phyloP scores from a whole-genome alignment of 2,329 filamentous ascomycete genomes.

The Colletotrichum navitas region DNA sequence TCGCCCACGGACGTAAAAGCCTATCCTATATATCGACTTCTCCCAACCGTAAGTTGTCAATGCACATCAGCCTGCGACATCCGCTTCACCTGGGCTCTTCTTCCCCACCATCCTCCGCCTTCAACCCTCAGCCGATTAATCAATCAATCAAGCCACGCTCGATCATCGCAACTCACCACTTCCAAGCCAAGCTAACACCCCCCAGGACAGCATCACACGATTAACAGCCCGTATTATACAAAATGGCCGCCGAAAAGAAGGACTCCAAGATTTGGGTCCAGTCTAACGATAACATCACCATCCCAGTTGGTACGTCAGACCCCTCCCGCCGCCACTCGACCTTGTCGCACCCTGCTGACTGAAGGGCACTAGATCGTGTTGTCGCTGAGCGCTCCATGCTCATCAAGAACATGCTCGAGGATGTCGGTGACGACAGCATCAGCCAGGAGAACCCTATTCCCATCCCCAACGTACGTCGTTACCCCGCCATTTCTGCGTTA shows the following conservation, averaged over 20 bases:
- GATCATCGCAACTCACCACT: not conserved
- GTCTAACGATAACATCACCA: slow-evolving; percentile 64
- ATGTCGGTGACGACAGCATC: slow-evolving; percentile 77
- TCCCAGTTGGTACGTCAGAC: slow-evolving; percentile 55
- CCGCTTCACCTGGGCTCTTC: not conserved
- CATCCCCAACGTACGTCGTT: slow-evolving; percentile 78
- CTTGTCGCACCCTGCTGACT: slow-evolving; percentile 15
- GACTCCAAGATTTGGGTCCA: slow-evolving; percentile 61
- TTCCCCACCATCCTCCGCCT: slow-evolving; percentile 13
- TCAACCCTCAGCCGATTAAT: not conserved
- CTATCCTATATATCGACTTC: not conserved
- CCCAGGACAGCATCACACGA: not conserved
- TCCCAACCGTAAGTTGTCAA: not conserved
- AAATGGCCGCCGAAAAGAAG: slow-evolving; percentile 53
- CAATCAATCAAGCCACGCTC: slow-evolving; percentile 10
- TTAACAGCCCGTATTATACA: slow-evolving; percentile 40
- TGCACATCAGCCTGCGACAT: not conserved
- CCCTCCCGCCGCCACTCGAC: not conserved
- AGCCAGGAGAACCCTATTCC: slow-evolving; percentile 78
- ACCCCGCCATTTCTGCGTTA: slow-evolving; percentile 28
- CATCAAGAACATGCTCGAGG: slow-evolving; percentile 98
- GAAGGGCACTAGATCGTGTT: slow-evolving; percentile 72
- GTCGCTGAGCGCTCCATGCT: slow-evolving; percentile 93
- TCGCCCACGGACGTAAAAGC: not conserved
- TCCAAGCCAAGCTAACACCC: slow-evolving; percentile 6